phyloP scores from a whole-genome alignment of 2,329 filamentous ascomycete species.

The Herpotrichia juniperi region DNA sequence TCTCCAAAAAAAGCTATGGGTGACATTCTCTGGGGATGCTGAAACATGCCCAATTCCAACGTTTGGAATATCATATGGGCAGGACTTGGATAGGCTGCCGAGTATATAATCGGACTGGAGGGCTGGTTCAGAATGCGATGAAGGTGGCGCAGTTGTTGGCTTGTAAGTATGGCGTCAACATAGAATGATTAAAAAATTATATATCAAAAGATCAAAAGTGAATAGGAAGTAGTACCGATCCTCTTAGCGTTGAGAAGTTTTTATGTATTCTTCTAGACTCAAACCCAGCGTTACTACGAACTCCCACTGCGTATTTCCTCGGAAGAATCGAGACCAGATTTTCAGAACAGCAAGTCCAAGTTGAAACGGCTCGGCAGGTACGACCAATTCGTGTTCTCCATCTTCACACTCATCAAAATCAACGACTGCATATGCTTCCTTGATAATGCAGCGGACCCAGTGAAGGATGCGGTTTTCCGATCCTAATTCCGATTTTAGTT shows the following conservation, averaged over 20 bases:
- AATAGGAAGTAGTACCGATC: no score
- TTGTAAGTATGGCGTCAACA: no score
- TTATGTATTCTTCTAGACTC: conserved; percentile 43
- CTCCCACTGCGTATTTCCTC: conserved; percentile 56
- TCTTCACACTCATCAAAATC: conserved; percentile 37
- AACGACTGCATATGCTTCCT: conserved; percentile 49
- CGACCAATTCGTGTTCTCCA: conserved; percentile 12
- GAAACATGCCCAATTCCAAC: no score
- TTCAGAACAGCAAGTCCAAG: conserved; percentile 50
- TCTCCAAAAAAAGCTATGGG: no score
- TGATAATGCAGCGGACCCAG: conserved; percentile 55
- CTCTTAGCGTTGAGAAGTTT: conserved; percentile 4
- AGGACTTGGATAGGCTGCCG: no score
- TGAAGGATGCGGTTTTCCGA: conserved; percentile 54
- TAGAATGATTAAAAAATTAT: no score
- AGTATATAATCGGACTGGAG: no score
- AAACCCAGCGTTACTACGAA: conserved; percentile 55
- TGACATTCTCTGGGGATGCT: no score
- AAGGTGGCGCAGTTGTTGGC: no score
- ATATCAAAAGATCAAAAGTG: no score
- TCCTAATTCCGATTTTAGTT: conserved; percentile 6
- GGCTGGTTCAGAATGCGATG: no score
- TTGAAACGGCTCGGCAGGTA: conserved; percentile 30
- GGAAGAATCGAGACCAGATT: conserved; percentile 57
- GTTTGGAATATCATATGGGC: no score